Conservation (phyloP, 306 rosid species). For the Prinsepia uniflora region DNA sequence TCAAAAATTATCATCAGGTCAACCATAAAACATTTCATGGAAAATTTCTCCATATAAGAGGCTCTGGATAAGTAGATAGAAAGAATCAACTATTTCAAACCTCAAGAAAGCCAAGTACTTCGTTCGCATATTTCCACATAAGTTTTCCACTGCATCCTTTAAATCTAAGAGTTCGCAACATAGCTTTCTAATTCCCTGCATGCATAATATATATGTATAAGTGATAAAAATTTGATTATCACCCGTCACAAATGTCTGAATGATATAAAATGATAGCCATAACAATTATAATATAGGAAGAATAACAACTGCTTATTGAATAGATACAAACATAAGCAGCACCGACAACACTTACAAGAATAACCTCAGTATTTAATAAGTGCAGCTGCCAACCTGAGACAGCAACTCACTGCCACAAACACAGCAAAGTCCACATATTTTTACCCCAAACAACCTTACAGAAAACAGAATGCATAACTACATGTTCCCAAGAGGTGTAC, state of each 20-base stretch:
- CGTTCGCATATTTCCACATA: constrained; percentile 84
- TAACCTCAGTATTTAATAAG: not conserved
- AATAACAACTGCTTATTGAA: not conserved
- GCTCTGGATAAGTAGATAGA: not conserved
- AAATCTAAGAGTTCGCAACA: constrained; percentile 92
- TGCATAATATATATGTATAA: not conserved
- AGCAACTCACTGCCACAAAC: not conserved
- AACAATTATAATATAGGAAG: not conserved
- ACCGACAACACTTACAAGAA: not conserved
- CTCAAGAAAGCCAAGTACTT: constrained; percentile 92
- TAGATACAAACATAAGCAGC: constrained; percentile 4
- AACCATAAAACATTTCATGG: not conserved
- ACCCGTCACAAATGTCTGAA: not conserved
- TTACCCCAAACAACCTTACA: not conserved
- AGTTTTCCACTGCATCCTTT: constrained; percentile 92
- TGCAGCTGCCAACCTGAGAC: not conserved
- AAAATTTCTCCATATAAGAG: not conserved
- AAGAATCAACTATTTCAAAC: constrained; percentile 19
- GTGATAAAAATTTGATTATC: not conserved
- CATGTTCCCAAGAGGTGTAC: not conserved
- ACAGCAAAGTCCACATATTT: not conserved
- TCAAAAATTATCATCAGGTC: not conserved
- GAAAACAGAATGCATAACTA: not conserved
- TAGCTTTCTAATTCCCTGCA: constrained; percentile 92
- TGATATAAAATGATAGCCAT: not conserved